phyloP scores from a whole-genome alignment of 495 filamentous ascomycete genomes.

The Daldinia concentrica region DNA sequence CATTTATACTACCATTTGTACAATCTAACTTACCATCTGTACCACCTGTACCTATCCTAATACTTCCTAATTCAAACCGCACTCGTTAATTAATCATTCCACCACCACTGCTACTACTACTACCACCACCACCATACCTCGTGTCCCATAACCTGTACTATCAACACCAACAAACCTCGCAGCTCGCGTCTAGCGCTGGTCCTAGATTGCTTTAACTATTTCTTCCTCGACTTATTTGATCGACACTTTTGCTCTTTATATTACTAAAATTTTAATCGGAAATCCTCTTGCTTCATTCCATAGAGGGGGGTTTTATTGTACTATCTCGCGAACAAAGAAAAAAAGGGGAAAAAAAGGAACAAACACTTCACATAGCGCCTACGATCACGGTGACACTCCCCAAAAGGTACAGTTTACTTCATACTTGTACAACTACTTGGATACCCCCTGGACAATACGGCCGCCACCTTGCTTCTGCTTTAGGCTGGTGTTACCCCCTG shows the following conservation, averaged over 20 bases:
- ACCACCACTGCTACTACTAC: not conserved
- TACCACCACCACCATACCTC: not conserved
- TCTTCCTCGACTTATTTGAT: slow-evolving; percentile 7
- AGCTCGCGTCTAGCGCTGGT: slow-evolving; percentile 32
- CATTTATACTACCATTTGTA: slow-evolving; percentile 10
- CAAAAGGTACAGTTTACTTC: slow-evolving; percentile 29
- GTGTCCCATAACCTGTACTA: slow-evolving; percentile 9
- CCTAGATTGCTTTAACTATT: slow-evolving; percentile 23
- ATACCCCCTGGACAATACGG: slow-evolving; percentile 29
- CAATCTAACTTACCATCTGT: slow-evolving; percentile 6
- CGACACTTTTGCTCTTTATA: not conserved
- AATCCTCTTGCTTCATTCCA: slow-evolving; percentile 23
- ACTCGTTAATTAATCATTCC: slow-evolving; percentile 23
- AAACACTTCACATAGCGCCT: not conserved
- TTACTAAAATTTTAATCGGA: slow-evolving; percentile 19
- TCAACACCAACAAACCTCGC: slow-evolving; percentile 4
- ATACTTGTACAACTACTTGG: slow-evolving; percentile 29
- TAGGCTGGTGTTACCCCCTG: slow-evolving; percentile 38
- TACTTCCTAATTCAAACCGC: slow-evolving; percentile 19
- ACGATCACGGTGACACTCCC: slow-evolving; percentile 16
- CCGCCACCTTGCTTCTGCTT: slow-evolving; percentile 30
- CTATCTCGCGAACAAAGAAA: slow-evolving; percentile 7
- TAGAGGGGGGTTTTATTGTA: not conserved
- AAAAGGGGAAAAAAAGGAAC: not conserved
- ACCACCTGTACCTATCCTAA: slow-evolving; percentile 1